Percentiles rank a stretch among this genome's conserved stretches.
Conservation (phyloP, 768 basidiomycete genomes). For the Russula sp. region DNA sequence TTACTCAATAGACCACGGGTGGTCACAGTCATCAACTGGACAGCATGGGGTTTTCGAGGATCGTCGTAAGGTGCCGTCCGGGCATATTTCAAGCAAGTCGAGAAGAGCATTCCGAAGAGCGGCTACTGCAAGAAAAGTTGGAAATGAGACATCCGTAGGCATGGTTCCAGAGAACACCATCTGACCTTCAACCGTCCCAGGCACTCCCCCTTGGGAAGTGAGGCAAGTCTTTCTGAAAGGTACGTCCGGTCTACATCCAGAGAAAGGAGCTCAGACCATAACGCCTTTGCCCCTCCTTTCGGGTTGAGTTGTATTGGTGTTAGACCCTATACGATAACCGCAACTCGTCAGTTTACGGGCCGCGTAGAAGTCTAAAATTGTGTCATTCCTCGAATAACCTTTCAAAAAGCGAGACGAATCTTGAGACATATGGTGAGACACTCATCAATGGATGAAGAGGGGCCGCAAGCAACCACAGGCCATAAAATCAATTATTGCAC, state of each 20-base stretch:
- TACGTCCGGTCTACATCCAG: slow-evolving; percentile 52
- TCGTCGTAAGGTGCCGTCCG: slow-evolving; percentile 39
- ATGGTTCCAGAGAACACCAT: not conserved
- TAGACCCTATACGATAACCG: slow-evolving; percentile 38
- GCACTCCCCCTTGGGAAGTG: slow-evolving; percentile 49
- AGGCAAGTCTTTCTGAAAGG: slow-evolving; percentile 42
- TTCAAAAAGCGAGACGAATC: slow-evolving; percentile 46
- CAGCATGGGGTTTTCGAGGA: slow-evolving; percentile 43
- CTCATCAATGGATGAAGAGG: slow-evolving; percentile 6
- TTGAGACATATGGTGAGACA: slow-evolving; percentile 41
- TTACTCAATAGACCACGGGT: slow-evolving; percentile 52
- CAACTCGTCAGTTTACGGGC: not conserved
- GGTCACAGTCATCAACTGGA: slow-evolving; percentile 51
- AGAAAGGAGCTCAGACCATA: slow-evolving; percentile 53
- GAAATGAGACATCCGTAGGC: slow-evolving; percentile 22
- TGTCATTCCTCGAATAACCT: slow-evolving; percentile 47
- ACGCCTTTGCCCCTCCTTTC: slow-evolving; percentile 43
- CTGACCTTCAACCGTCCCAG: slow-evolving; percentile 52
- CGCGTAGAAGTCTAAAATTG: not conserved
- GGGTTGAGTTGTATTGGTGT: slow-evolving; percentile 46
- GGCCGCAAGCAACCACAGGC: not conserved
- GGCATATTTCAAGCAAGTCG: slow-evolving; percentile 44
- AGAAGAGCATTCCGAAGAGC: slow-evolving; percentile 47
- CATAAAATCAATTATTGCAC: not conserved
- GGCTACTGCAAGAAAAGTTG: slow-evolving; percentile 45